phyloP scores from a whole-genome alignment of 2,329 filamentous ascomycete genomes.

The Diaporthe australafricana region DNA sequence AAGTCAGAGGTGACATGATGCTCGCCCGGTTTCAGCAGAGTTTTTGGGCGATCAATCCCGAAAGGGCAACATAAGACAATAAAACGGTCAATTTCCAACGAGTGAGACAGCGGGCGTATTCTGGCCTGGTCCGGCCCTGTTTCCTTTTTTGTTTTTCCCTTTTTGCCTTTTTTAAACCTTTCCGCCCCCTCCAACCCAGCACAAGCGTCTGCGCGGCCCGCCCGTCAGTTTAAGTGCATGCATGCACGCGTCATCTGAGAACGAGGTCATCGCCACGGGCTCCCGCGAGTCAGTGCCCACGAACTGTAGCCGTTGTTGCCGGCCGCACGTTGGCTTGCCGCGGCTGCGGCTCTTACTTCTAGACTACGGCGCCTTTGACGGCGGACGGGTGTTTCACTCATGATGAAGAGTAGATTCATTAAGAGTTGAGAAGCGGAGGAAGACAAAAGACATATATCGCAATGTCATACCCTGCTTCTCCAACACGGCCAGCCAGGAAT shows the following conservation, averaged over 20 bases:
- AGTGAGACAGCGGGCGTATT: not conserved
- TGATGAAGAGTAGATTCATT: not conserved
- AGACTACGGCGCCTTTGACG: too few species aligned
- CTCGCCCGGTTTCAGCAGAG: constrained; percentile 10
- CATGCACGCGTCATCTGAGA: constrained; percentile 1
- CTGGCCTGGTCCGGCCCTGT: not conserved
- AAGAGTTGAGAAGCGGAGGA: not conserved
- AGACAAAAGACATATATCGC: not conserved
- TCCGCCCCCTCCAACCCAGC: not conserved
- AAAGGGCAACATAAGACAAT: not conserved
- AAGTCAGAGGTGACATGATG: not conserved
- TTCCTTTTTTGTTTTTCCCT: not conserved
- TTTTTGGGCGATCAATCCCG: constrained; percentile 11
- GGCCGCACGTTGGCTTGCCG: not conserved
- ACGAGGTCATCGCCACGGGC: constrained; percentile 8
- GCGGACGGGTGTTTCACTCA: not conserved
- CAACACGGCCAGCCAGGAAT: not conserved
- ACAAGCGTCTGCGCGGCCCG: constrained; percentile 3
- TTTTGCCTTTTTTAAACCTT: too few species aligned
- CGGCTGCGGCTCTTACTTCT: not conserved
- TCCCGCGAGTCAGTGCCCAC: constrained; percentile 10
- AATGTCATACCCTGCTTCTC: not conserved
- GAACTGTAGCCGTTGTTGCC: not conserved
- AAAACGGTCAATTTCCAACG: not conserved
- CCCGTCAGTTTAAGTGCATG: constrained; percentile 6